Evolutionary conservation across 2,329 filamentous ascomycete genomes (phyloP).

Genomic region (Pyricularia pennisetigena): DNA sequence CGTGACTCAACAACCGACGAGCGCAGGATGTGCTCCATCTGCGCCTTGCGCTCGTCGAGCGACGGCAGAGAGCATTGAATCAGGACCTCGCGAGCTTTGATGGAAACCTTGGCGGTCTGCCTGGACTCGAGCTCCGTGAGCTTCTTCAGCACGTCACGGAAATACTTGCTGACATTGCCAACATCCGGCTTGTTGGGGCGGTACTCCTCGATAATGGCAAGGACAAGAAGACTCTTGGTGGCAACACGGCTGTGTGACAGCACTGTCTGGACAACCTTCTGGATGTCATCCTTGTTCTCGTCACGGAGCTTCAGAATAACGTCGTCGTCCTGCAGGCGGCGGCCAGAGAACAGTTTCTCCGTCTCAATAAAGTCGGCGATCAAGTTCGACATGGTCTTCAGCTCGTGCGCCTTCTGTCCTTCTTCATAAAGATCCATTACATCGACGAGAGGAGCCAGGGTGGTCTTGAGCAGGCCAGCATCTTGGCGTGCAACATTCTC

Average conservation of each 20-base stretch:
- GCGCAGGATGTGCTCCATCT: slow-evolving; percentile 98
- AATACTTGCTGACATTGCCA: slow-evolving; percentile 79
- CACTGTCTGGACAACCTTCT: slow-evolving; percentile 76
- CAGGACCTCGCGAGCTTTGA: slow-evolving; percentile 94
- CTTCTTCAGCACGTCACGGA: slow-evolving; percentile 72
- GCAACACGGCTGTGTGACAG: slow-evolving; percentile 88
- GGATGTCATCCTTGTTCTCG: slow-evolving; percentile 87
- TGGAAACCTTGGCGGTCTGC: slow-evolving; percentile 82
- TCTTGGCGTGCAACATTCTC: slow-evolving; percentile 71
- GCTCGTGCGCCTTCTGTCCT: slow-evolving; percentile 84
- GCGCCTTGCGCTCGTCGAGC: slow-evolving; percentile 82
- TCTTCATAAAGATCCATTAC: slow-evolving; percentile 76
- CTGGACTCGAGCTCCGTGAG: slow-evolving; percentile 85
- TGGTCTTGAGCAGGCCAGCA: slow-evolving; percentile 60
- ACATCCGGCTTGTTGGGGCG: slow-evolving; percentile 86
- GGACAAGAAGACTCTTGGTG: slow-evolving; percentile 86
- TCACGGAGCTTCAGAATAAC: slow-evolving; percentile 90
- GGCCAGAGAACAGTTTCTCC: slow-evolving; percentile 79
- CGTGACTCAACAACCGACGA: slow-evolving; percentile 94
- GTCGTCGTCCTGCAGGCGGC: slow-evolving; percentile 81
- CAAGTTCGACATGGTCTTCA: slow-evolving; percentile 69
- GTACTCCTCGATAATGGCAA: slow-evolving; percentile 90
- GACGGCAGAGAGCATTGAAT: slow-evolving; percentile 96
- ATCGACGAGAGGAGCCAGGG: slow-evolving; percentile 64
- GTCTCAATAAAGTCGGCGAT: slow-evolving; percentile 73